Conservation (phyloP, 2,329 filamentous ascomycete genomes). For the Colletotrichum agaves region DNA sequence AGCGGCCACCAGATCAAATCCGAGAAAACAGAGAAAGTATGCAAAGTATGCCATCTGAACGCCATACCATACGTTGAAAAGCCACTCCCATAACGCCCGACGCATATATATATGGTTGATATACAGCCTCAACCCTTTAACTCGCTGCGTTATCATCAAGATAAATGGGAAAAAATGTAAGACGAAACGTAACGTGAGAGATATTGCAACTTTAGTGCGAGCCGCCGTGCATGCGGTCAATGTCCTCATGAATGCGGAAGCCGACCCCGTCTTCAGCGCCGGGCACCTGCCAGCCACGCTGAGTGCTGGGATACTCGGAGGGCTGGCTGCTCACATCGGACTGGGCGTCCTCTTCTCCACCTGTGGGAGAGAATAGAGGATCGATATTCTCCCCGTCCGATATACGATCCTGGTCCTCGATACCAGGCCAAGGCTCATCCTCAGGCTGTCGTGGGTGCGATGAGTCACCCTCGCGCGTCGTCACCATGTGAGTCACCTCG, state of each 20-base stretch:
- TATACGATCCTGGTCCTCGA: slow-evolving; percentile 60
- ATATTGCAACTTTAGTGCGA: slow-evolving; percentile 9
- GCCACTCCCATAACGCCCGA: background rate
- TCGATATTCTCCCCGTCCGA: slow-evolving; percentile 64
- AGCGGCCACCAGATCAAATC: background rate
- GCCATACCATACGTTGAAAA: background rate
- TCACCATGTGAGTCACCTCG: slow-evolving; percentile 42
- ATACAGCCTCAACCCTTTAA: slow-evolving; percentile 26
- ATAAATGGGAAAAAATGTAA: slow-evolving; percentile 9
- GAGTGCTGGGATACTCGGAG: slow-evolving; percentile 66
- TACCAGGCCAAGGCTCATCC: slow-evolving; percentile 67
- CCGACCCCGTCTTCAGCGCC: slow-evolving; percentile 40
- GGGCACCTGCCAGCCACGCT: slow-evolving; percentile 52
- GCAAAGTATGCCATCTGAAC: slow-evolving; percentile 15
- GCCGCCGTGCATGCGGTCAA: slow-evolving; percentile 34
- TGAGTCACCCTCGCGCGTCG: slow-evolving; percentile 36
- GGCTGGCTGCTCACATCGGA: slow-evolving; percentile 60
- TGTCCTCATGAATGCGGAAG: slow-evolving; percentile 56
- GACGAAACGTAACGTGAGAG: background rate
- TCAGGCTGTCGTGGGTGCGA: slow-evolving; percentile 54
- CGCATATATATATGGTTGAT: slow-evolving; percentile 20
- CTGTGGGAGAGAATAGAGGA: slow-evolving; percentile 45
- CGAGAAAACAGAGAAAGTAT: background rate
- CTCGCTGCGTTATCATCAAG: slow-evolving; percentile 35
- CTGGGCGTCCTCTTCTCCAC: slow-evolving; percentile 45